phyloP scores from a whole-genome alignment of 2,329 filamentous ascomycete species.

The Mariannaea sp. region DNA sequence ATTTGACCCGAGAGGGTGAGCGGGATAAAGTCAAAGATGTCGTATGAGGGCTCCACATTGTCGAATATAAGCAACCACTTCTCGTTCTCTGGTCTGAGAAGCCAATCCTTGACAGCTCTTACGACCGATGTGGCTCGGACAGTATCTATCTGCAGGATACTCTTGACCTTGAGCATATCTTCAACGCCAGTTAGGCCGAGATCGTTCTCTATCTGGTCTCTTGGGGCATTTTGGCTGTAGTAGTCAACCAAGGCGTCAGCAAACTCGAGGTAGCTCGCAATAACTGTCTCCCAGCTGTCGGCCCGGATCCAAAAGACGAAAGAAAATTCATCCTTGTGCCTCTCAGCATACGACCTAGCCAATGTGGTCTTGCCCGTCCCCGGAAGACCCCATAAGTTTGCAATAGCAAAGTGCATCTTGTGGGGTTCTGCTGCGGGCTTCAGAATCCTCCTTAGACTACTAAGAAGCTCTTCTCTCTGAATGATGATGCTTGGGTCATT shows the following conservation, averaged over 20 bases:
- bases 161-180: constrained; percentile 18
- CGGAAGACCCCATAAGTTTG: constrained; percentile 14
- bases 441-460: not conserved
- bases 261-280: constrained; percentile 18
- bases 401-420: constrained; percentile 17
- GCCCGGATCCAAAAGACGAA: constrained; percentile 19
- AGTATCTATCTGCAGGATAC: constrained; percentile 16
- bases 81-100: constrained; percentile 17
- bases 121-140: constrained; percentile 17
- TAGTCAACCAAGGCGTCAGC: constrained; percentile 10
- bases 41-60: constrained; percentile 18
- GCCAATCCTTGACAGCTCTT: constrained; percentile 17
- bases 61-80: constrained; percentile 17
- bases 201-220: constrained; percentile 14
- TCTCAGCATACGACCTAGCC: constrained; percentile 13
- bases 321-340: constrained; percentile 5
- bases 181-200: constrained; percentile 14
- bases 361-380: constrained; percentile 19
- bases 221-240: constrained; percentile 9
- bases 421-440: not conserved
- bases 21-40: constrained; percentile 21
- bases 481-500: constrained; percentile 5
- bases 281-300: constrained; percentile 19
- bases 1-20: constrained; percentile 18
- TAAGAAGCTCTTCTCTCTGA: constrained; percentile 5